Conservation (phyloP, 169 alveolate genomes). For the Theileria parva region DNA sequence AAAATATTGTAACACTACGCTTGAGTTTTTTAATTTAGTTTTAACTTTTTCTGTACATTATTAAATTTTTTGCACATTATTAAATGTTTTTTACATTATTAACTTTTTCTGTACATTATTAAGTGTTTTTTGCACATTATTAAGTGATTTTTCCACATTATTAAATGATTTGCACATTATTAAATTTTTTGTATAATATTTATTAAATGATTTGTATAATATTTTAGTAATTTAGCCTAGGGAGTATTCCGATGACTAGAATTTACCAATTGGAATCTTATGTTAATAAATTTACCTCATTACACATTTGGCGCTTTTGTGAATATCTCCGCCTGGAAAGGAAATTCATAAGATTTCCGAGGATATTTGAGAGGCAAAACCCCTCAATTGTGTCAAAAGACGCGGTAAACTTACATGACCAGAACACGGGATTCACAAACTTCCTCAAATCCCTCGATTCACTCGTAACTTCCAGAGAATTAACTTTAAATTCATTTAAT, state of each 20-base stretch:
- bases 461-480: neutral
- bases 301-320: neutral
- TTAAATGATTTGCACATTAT: neutral
- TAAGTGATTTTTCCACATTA: neutral
- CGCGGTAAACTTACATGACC: constrained; percentile 31
- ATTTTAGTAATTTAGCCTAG: neutral
- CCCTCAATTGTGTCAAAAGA: constrained; percentile 13
- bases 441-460: constrained; percentile 33
- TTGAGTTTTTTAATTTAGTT: constrained; percentile 9
- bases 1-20: constrained; percentile 15
- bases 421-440: constrained; percentile 22
- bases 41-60: constrained; percentile 4
- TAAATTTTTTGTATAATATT: neutral
- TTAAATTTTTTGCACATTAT: neutral
- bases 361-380: neutral
- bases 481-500: neutral
- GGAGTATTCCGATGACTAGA: neutral
- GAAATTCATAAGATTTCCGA: neutral
- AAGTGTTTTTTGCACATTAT: no score
- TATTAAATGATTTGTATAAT: neutral
- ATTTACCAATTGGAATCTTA: neutral
- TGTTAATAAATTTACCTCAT: neutral
- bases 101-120: no score
- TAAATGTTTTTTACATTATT: neutral
- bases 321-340: neutral